A percentile compares a stretch with the other conserved stretches of the same genome.
phyloP scores from a whole-genome alignment of 208 protist species.

The Leishmania gerbilli region DNA sequence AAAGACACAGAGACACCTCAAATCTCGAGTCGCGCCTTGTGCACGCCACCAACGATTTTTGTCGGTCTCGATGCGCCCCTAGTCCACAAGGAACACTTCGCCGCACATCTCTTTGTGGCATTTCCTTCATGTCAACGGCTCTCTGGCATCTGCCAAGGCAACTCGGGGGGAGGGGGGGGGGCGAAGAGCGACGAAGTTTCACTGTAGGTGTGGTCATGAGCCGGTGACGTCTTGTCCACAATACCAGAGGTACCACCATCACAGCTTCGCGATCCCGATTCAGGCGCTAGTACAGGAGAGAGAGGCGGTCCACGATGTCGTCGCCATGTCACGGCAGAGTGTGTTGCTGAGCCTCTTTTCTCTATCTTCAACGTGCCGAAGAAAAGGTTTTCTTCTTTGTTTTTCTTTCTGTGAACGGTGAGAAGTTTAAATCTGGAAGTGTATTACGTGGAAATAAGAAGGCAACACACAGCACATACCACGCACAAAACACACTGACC shows the following conservation, averaged over 20 bases:
- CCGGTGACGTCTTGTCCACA: neutral
- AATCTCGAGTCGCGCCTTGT: neutral
- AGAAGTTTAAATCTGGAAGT: neutral
- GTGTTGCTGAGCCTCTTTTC: neutral
- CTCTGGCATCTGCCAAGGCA: neutral
- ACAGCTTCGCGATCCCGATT: neutral
- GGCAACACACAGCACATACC: too few relatives aligned
- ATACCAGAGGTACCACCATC: neutral
- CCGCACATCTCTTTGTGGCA: neutral
- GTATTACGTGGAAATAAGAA: neutral
- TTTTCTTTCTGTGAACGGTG: neutral
- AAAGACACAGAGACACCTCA: neutral
- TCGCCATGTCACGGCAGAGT: neutral
- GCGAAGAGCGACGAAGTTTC: neutral
- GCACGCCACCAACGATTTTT: neutral
- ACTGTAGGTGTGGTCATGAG: neutral
- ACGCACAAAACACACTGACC: neutral
- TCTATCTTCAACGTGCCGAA: neutral
- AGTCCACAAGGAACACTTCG: neutral
- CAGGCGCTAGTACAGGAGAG: neutral
- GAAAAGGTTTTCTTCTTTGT: neutral
- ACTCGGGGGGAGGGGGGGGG: too few relatives aligned
- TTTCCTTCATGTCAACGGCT: neutral
- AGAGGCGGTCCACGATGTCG: neutral
- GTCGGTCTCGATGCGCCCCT: neutral